Conservation (phyloP, 345 rosid genomes). For the Adansonia digitata region DNA sequence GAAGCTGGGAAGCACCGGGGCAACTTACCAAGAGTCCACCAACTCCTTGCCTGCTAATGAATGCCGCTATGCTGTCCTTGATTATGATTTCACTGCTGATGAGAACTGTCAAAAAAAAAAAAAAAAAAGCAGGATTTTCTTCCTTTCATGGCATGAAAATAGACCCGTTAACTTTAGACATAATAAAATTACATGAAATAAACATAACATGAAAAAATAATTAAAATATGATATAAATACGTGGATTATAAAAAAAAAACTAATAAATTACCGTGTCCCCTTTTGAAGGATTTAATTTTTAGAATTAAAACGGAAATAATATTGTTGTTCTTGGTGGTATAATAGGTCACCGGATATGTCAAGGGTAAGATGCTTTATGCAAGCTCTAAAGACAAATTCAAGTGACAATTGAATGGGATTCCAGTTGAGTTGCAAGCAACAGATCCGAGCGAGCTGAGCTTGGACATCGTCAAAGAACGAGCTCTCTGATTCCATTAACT, state of each 20-base stretch:
- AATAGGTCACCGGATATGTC: neutral
- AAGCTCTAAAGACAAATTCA: constrained; percentile 9
- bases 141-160: constrained; percentile 65
- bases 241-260: no score
- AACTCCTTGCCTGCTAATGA: constrained; percentile 63
- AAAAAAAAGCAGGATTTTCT: constrained; percentile 93
- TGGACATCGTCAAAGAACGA: constrained; percentile 5
- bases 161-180: no score
- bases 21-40: constrained; percentile 64
- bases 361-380: constrained; percentile 16
- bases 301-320: no score
- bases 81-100: constrained; percentile 64
- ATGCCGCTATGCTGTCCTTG: constrained; percentile 85
- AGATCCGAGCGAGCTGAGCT: constrained; percentile 1
- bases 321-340: neutral
- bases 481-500: neutral
- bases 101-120: constrained; percentile 96
- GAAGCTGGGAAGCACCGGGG: constrained; percentile 60
- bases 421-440: constrained; percentile 14
- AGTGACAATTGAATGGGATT: constrained; percentile 3
- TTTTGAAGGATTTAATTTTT: neutral
- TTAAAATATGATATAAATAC: no score
- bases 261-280: neutral
- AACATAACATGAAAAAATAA: no score
- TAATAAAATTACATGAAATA: no score